A percentile compares a stretch with the other conserved stretches of the same genome.
Conservation (phyloP, 2,329 filamentous ascomycete genomes). For the Tolypocladium tundrense region DNA sequence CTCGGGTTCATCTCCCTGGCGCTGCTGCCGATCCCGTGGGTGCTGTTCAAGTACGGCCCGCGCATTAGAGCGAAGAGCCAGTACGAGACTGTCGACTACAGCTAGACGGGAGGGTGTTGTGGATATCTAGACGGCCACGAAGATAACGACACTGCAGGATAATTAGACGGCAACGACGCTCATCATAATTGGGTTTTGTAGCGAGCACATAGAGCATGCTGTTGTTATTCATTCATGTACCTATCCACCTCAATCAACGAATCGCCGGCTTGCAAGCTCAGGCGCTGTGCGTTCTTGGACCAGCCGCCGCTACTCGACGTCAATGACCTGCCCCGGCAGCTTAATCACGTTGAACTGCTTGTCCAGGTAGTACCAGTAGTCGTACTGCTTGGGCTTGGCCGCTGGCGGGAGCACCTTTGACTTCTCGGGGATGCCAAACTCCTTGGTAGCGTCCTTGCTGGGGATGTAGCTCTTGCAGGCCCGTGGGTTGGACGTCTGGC, state of each 20-base stretch:
- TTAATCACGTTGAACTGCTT: conserved; percentile 18
- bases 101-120: not conserved
- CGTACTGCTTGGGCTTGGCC: conserved; percentile 19
- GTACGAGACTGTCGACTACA: conserved; percentile 25
- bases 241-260: too few species aligned
- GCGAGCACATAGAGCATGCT: not conserved
- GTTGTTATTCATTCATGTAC: too few species aligned
- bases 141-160: too few species aligned
- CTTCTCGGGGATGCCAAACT: conserved; percentile 19
- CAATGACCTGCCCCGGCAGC: conserved; percentile 4
- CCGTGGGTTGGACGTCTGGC: conserved; percentile 25
- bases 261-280: too few species aligned
- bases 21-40: conserved; percentile 41
- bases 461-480: conserved; percentile 21
- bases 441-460: conserved; percentile 18
- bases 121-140: not conserved
- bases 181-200: not conserved
- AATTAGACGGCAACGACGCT: not conserved
- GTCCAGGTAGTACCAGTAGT: conserved; percentile 27
- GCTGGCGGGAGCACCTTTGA: conserved; percentile 18
- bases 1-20: conserved; percentile 35
- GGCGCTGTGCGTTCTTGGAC: too few species aligned
- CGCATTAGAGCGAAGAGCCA: conserved; percentile 26
- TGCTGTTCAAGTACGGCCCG: conserved; percentile 39
- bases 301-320: conserved; percentile 1